These are phyloP conservation scores for Phialophora tarda DNA, from an alignment of 2,329 filamentous ascomycete species.

Conservation along the genomic window DNA sequence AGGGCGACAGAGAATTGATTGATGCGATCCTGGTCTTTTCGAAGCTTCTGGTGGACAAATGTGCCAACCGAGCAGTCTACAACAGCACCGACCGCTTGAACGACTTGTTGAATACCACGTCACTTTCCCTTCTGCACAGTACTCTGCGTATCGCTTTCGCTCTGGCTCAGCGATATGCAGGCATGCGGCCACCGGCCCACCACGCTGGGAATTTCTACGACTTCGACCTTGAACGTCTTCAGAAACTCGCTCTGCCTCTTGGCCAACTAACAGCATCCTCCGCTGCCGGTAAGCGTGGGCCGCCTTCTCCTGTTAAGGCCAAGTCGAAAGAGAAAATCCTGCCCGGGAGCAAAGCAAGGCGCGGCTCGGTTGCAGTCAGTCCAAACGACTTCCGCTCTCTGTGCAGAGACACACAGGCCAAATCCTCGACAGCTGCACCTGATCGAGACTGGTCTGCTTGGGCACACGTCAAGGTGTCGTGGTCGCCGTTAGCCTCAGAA, in stretches of 20 bases:
- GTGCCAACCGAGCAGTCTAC: conserved; percentile 95
- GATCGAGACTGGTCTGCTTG: conserved; percentile 71
- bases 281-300: conserved; percentile 59
- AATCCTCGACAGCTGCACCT: conserved; percentile 41
- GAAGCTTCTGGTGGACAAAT: conserved; percentile 85
- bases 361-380: conserved; percentile 60
- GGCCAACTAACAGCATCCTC: conserved; percentile 68
- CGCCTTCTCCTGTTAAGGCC: conserved; percentile 57
- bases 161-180: conserved; percentile 80
- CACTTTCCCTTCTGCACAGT: conserved; percentile 74
- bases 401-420: conserved; percentile 60
- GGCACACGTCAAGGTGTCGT: conserved; percentile 79
- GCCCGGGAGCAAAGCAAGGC: conserved; percentile 45
- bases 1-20: conserved; percentile 81
- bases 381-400: conserved; percentile 85
- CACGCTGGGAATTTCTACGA: conserved; percentile 82
- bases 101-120: conserved; percentile 85
- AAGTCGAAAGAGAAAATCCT: conserved; percentile 78
- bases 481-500: conserved; percentile 63
- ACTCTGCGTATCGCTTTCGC: conserved; percentile 82
- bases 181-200: conserved; percentile 73
- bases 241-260: conserved; percentile 82
- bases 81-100: conserved; percentile 90
- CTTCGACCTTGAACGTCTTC: conserved; percentile 75
- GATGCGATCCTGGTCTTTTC: conserved; percentile 85